Evolutionary conservation across 768 basidiomycete genomes (phyloP).

Genomic region (Coprinellus aureogranulatus): DNA sequence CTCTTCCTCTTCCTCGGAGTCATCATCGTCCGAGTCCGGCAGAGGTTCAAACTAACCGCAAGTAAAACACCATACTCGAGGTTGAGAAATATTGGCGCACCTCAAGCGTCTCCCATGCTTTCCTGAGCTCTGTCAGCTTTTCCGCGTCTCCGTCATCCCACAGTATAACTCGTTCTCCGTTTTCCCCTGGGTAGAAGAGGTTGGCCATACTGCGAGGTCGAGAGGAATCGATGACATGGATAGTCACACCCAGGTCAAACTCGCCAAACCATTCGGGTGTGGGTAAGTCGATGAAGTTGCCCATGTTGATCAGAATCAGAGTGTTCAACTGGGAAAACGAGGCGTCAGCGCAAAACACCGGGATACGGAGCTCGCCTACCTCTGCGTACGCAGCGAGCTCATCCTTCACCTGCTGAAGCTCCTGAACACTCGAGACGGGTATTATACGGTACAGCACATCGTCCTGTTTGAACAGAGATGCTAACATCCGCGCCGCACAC

Average conservation of each 20-base stretch:
- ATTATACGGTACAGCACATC: conserved; percentile 88
- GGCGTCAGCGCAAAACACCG: not conserved
- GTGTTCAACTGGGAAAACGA: conserved; percentile 64
- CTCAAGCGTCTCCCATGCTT: conserved; percentile 81
- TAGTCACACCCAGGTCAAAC: conserved; percentile 56
- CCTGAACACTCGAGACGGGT: conserved; percentile 82
- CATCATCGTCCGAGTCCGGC: conserved; percentile 63
- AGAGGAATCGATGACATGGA: conserved; percentile 94
- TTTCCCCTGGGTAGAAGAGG: conserved; percentile 71
- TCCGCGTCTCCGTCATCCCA: conserved; percentile 92
- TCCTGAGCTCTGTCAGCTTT: conserved; percentile 64
- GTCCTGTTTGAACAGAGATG: conserved; percentile 87
- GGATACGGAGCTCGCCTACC: conserved; percentile 35
- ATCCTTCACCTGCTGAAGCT: conserved; percentile 63
- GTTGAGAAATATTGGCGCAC: conserved; percentile 41
- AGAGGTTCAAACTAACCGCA: conserved; percentile 71
- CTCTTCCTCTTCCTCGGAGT: conserved; percentile 54
- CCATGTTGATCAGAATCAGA: conserved; percentile 89
- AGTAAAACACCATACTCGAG: not conserved
- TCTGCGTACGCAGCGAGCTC: conserved; percentile 67
- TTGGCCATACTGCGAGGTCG: conserved; percentile 87
- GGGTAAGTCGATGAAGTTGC: conserved; percentile 81
- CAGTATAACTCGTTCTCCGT: conserved; percentile 71
- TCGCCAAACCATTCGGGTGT: conserved; percentile 74
- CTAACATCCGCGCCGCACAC: conserved; percentile 87